Evolutionary conservation across 345 rosid genomes (phyloP).

Genomic region (Pistacia integerrima): DNA sequence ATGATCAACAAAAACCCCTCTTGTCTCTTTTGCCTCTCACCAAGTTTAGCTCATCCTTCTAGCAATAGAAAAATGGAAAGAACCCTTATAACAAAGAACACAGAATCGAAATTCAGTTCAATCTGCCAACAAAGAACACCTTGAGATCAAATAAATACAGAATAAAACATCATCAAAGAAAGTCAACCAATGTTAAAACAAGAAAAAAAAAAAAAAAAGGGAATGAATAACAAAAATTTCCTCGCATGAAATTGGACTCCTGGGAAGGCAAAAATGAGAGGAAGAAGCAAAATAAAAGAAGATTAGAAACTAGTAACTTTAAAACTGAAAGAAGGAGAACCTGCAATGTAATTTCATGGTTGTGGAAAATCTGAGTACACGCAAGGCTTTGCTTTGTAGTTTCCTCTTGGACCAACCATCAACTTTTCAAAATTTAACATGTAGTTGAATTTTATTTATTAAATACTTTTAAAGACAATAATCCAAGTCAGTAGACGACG

Average conservation of each 20-base stretch:
- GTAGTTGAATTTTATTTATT: too few relatives aligned
- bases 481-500: too few relatives aligned
- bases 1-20: not conserved
- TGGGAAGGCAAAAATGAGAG: not conserved
- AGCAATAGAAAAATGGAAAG: not conserved
- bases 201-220: not conserved
- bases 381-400: not conserved
- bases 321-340: not conserved
- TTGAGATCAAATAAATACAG: not conserved
- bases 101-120: not conserved
- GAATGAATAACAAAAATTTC: not conserved
- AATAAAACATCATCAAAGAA: not conserved
- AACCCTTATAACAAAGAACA: not conserved
- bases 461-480: too few relatives aligned
- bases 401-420: slow-evolving; percentile 2
- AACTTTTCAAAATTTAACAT: not conserved
- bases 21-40: not conserved
- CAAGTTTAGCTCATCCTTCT: not conserved
- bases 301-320: not conserved
- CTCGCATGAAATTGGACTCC: not conserved
- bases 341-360: slow-evolving; percentile 4
- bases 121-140: not conserved
- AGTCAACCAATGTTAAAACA: not conserved
- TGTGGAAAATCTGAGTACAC: slow-evolving; percentile 2
- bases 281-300: not conserved